These are phyloP conservation scores for Sphenostylis stenocarpa DNA, from an alignment of 306 rosid genomes.

Conservation along the genomic window DNA sequence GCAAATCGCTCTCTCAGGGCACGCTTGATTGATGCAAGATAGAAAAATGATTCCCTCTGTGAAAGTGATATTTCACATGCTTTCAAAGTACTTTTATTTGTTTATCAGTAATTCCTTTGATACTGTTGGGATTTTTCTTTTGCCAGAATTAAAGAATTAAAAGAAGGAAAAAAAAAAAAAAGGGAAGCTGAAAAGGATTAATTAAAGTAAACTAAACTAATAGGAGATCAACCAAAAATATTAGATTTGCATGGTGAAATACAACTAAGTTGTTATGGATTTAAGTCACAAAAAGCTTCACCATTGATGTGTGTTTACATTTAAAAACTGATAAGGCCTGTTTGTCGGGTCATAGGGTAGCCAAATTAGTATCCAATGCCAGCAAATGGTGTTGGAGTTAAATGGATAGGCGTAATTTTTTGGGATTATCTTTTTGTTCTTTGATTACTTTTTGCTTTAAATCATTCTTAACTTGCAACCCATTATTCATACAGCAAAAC, in stretches of 20 bases:
- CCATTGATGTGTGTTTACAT: slow-evolving; percentile 14
- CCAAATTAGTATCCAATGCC: slow-evolving; percentile 37
- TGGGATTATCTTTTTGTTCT: slow-evolving; percentile 14
- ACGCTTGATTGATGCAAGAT: slow-evolving; percentile 33
- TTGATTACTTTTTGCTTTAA: slow-evolving; percentile 28
- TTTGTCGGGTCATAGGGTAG: slow-evolving; percentile 44
- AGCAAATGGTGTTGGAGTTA: slow-evolving; percentile 35
- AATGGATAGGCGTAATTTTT: slow-evolving; percentile 18
- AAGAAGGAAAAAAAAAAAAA: background rate
- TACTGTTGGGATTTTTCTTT: background rate
- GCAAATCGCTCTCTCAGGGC: slow-evolving; percentile 12
- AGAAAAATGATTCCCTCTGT: slow-evolving; percentile 26
- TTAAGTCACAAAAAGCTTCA: slow-evolving; percentile 39
- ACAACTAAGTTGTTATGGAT: slow-evolving; percentile 39
- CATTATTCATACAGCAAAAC: slow-evolving; percentile 49
- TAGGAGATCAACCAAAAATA: slow-evolving; percentile 8
- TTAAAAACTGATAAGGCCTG: slow-evolving; percentile 15
- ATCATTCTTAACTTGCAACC: slow-evolving; percentile 37
- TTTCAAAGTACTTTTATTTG: slow-evolving; percentile 1
- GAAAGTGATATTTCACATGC: slow-evolving; percentile 38
- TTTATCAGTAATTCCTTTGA: background rate
- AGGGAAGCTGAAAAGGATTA: background rate
- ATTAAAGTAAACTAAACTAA: slow-evolving; percentile 21
- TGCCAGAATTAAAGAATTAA: background rate
- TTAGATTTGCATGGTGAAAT: slow-evolving; percentile 40